Conservation (phyloP, 2,329 filamentous ascomycete species). For the Onygenales sp. region DNA sequence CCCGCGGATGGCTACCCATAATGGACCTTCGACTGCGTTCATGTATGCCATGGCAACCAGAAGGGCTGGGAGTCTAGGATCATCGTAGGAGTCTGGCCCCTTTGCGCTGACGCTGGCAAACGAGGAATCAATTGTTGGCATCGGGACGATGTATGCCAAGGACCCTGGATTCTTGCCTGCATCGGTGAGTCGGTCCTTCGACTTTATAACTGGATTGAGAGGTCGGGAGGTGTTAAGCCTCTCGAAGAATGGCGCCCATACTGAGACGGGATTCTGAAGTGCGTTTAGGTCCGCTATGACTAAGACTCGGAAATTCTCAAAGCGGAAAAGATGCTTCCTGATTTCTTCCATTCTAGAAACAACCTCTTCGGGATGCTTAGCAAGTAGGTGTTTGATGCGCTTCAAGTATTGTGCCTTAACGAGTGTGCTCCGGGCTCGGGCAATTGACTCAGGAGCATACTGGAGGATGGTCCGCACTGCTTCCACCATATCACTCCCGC, state of each 20-base stretch:
- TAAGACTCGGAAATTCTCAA: slow-evolving; percentile 75
- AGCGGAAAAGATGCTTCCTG: slow-evolving; percentile 65
- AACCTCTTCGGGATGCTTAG: slow-evolving; percentile 64
- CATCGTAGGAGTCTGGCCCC: slow-evolving; percentile 64
- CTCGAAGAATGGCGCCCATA: slow-evolving; percentile 61
- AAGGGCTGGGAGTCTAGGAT: slow-evolving; percentile 71
- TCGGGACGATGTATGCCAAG: slow-evolving; percentile 71
- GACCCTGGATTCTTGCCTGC: slow-evolving; percentile 68
- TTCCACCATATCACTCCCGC: slow-evolving; percentile 55
- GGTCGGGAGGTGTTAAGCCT: slow-evolving; percentile 44
- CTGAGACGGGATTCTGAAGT: slow-evolving; percentile 62
- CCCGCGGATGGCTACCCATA: slow-evolving; percentile 88
- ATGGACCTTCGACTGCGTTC: slow-evolving; percentile 83
- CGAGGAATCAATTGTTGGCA: slow-evolving; percentile 86
- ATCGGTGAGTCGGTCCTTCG: slow-evolving; percentile 61
- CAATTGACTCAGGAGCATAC: slow-evolving; percentile 63
- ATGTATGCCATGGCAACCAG: slow-evolving; percentile 86
- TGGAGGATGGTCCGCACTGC: slow-evolving; percentile 68
- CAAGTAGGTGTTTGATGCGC: slow-evolving; percentile 69
- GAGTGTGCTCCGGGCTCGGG: slow-evolving; percentile 69
- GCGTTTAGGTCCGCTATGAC: slow-evolving; percentile 73
- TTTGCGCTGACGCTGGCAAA: slow-evolving; percentile 68
- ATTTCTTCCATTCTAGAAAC: slow-evolving; percentile 69
- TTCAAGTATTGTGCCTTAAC: slow-evolving; percentile 84
- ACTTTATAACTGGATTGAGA: slow-evolving; percentile 61